These are phyloP conservation scores for Austroboletus novae-zelandiae DNA, from an alignment of 1,284 basidiomycete genomes.

Conservation along the genomic window DNA sequence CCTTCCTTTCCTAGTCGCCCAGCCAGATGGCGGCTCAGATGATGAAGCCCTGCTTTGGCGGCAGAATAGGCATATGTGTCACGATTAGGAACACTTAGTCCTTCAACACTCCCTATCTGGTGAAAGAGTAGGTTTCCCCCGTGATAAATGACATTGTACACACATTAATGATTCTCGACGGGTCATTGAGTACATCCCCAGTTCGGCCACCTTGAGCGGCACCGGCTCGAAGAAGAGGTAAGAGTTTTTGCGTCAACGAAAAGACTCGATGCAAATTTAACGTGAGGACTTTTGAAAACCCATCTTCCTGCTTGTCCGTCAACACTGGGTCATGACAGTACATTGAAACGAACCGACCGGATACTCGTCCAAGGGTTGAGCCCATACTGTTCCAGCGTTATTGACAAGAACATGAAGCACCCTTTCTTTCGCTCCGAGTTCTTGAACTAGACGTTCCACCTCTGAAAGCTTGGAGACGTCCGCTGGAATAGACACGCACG, in stretches of 20 bases:
- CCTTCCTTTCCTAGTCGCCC: conserved; percentile 57
- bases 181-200: conserved; percentile 41
- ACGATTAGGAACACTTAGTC: conserved; percentile 48
- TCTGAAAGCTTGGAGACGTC: conserved; percentile 61
- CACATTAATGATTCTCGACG: conserved; percentile 65
- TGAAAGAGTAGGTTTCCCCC: not conserved
- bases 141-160: conserved; percentile 15
- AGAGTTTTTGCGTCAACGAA: conserved; percentile 63
- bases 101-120: conserved; percentile 68
- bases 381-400: conserved; percentile 70
- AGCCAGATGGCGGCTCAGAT: conserved; percentile 62
- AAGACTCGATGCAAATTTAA: conserved; percentile 72
- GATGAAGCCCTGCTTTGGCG: conserved; percentile 62
- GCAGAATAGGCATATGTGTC: conserved; percentile 72
- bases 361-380: conserved; percentile 53
- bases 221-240: conserved; percentile 58
- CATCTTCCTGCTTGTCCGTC: conserved; percentile 43
- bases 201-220: conserved; percentile 44
- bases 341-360: conserved; percentile 45
- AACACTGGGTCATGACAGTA: conserved; percentile 4
- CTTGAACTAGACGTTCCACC: conserved; percentile 52
- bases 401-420: conserved; percentile 64
- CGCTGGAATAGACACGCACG: conserved; percentile 57
- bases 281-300: conserved; percentile 60
- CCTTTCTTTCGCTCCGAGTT: conserved; percentile 51